Evolutionary conservation across 306 rosid genomes (phyloP), one percentile per base, ranked within the genome.

Genomic region (Quercus cerris): DNA sequence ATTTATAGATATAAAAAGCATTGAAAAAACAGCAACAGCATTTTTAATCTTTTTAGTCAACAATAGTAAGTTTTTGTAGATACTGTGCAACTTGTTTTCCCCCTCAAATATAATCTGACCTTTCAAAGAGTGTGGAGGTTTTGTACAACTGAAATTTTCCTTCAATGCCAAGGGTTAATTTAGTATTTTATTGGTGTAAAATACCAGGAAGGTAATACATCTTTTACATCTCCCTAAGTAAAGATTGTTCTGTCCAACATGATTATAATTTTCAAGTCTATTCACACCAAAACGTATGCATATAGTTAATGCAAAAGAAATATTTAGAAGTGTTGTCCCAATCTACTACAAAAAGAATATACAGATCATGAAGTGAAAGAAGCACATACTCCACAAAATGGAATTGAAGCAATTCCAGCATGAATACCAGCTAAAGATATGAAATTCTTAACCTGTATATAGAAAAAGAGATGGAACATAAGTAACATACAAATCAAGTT

Each of bases 401-500:
- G 97, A 81, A 89, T 76, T 27, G 96, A 85, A 73, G 93, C 97
- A 1, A 84, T 89, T 71, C 97, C 97, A 72, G 97, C 97, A 78
- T 91, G 93, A 8, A 87, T 89, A 78, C 97, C 97, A 38, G 87
- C 97, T 33, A 93, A 73, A 0, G 97, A 93, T 71, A 93, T 76
- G 71, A 91, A 88, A 81, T 91, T 93, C 77, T 83, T 86, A 72
- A 90, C 97, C 96, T 93, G 91, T 70, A 69, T 59, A 51, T 25
- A 76, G 70, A 75, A 70, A 46, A 44, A 58, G 58, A 31, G 57
- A 49, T 57, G 54, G 70, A 33, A 31, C 8, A 46, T 67, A 20
- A 6, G 38, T 63, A 27, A 14, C 15, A 14, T 63, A 12, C 1
- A 63, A 22, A 59, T 9, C 13, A 59, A 59, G 15, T n/a, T n/a